These are phyloP conservation scores for Chaetomium globosum DNA, from an alignment of 2,329 filamentous ascomycete genomes.

Conservation along the genomic window DNA sequence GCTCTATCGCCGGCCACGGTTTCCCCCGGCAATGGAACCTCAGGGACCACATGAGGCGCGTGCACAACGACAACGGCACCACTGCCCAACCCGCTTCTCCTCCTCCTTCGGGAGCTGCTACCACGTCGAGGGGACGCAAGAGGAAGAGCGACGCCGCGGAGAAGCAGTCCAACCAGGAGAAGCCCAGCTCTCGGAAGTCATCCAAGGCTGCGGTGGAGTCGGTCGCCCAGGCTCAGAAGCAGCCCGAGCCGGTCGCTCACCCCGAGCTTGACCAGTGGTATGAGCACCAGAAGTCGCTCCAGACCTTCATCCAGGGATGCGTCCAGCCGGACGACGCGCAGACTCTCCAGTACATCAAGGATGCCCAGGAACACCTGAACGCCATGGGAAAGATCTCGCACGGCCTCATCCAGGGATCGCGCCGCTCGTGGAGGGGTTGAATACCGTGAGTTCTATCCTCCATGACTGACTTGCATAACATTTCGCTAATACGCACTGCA, in stretches of 20 bases:
- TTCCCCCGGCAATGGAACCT: slow-evolving; percentile 96
- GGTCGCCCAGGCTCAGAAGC: slow-evolving; percentile 30
- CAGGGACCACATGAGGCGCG: slow-evolving; percentile 94
- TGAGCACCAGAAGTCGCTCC: slow-evolving; percentile 65
- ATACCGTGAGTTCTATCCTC: slow-evolving; percentile 37
- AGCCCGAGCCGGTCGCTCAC: slow-evolving; percentile 30
- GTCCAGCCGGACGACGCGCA: slow-evolving; percentile 55
- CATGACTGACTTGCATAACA: not conserved
- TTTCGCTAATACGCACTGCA: slow-evolving; percentile 4
- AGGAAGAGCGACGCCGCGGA: slow-evolving; percentile 58
- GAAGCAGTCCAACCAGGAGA: slow-evolving; percentile 36
- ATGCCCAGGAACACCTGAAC: slow-evolving; percentile 54
- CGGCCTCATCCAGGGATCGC: slow-evolving; percentile 43
- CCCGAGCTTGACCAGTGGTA: slow-evolving; percentile 54
- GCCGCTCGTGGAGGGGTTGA: slow-evolving; percentile 46
- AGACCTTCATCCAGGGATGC: slow-evolving; percentile 58
- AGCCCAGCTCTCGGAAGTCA: slow-evolving; percentile 53
- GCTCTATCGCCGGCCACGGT: slow-evolving; percentile 77
- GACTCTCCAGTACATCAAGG: slow-evolving; percentile 57
- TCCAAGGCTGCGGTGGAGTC: slow-evolving; percentile 43
- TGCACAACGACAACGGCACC: slow-evolving; percentile 65
- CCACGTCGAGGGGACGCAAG: slow-evolving; percentile 55
- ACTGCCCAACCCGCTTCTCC: slow-evolving; percentile 43
- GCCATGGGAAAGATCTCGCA: slow-evolving; percentile 57
- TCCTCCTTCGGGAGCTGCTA: slow-evolving; percentile 42